Evolutionary conservation across 306 rosid species (phyloP).

Genomic region (Canavalia gladiata): DNA sequence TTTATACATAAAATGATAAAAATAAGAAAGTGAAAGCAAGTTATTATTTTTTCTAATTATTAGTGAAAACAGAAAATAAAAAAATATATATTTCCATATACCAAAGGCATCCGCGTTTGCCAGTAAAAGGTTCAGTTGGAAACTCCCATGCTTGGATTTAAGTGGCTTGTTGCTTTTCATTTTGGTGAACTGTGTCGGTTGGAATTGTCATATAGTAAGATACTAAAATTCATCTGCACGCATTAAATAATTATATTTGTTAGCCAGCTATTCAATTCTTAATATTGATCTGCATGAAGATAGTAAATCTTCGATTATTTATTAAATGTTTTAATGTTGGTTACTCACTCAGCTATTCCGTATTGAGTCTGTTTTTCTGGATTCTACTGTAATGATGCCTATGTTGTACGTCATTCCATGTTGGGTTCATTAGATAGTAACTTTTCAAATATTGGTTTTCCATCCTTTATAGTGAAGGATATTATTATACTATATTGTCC

Average conservation of each 20-base stretch:
- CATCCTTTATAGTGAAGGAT: not conserved
- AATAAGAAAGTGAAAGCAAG: not conserved
- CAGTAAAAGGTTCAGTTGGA: not conserved
- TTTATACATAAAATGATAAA: not conserved
- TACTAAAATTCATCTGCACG: not conserved
- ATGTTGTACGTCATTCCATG: not conserved
- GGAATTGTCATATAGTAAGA: not conserved
- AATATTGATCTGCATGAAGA: not conserved
- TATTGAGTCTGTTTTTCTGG: not conserved
- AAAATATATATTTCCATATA: not conserved
- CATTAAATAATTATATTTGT: not conserved
- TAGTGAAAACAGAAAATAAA: not conserved
- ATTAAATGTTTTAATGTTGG: slow-evolving; percentile 6
- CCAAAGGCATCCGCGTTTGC: not conserved
- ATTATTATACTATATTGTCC: not conserved
- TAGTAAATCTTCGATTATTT: not conserved
- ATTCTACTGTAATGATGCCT: not conserved
- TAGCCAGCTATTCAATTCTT: slow-evolving; percentile 6
- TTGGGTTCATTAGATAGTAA: not conserved
- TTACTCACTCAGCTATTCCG: not conserved
- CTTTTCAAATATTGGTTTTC: not conserved
- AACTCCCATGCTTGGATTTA: slow-evolving; percentile 3
- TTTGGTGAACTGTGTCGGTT: not conserved
- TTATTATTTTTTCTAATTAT: not conserved
- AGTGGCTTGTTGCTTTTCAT: not conserved